Percentiles rank a stretch among this genome's conserved stretches.
Evolutionary conservation across 306 rosid genomes (phyloP).

Genomic region (Betula pendula): DNA sequence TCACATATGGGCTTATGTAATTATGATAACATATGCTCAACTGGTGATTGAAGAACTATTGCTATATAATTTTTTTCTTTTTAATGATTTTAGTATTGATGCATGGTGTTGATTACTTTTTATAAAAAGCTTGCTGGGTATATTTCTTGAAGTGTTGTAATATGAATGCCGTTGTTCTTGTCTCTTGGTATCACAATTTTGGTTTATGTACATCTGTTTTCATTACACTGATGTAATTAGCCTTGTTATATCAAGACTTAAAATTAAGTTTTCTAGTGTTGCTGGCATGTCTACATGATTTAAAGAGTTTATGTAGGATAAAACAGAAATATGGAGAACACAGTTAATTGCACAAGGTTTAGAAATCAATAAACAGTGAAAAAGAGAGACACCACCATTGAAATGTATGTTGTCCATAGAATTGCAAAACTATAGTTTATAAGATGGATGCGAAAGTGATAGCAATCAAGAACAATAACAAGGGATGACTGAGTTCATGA

Average conservation of each 20-base stretch:
- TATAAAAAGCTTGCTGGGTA: neutral
- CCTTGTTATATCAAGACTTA: neutral
- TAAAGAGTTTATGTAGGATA: neutral
- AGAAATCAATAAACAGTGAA: neutral
- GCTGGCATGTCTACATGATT: neutral
- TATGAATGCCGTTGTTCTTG: neutral
- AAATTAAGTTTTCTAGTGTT: neutral
- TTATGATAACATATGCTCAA: neutral
- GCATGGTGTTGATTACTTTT: neutral
- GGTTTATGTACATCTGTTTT: neutral
- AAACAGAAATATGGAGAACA: neutral
- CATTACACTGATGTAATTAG: neutral
- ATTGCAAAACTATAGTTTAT: neutral
- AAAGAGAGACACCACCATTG: neutral
- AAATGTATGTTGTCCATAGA: neutral
- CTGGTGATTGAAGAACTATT: neutral
- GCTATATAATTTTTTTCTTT: neutral
- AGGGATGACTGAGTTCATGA: neutral
- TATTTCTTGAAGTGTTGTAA: neutral
- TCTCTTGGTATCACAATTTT: neutral
- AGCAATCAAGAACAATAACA: neutral
- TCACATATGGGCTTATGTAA: neutral
- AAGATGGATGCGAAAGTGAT: neutral
- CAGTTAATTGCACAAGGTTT: neutral
- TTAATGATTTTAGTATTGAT: neutral